These are phyloP conservation scores for Candida wancherniae DNA, from an alignment of 805 yeast species.

Conservation along the genomic window DNA sequence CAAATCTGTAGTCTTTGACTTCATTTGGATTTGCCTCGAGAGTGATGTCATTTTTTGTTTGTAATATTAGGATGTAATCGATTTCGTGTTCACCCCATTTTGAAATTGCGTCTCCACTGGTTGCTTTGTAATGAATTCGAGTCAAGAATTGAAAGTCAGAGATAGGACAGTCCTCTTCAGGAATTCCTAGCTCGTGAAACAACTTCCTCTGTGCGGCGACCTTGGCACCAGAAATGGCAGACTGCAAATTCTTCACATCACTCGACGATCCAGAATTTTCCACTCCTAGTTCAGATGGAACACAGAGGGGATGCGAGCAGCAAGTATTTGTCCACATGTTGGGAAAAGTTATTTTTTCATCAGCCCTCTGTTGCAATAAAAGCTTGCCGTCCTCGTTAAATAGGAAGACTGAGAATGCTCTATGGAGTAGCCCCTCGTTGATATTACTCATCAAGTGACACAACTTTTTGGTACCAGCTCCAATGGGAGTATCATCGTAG, in stretches of 20 bases:
- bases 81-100: slow-evolving; percentile 98
- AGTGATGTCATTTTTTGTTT: slow-evolving; percentile 44
- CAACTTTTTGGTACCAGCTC: slow-evolving; percentile 89
- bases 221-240: slow-evolving; percentile 73
- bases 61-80: slow-evolving; percentile 84
- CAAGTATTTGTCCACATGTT: slow-evolving; percentile 98
- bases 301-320: slow-evolving; percentile 94
- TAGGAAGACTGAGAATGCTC: slow-evolving; percentile 94
- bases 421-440: slow-evolving; percentile 78
- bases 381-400: slow-evolving; percentile 75
- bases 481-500: slow-evolving; percentile 79
- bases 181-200: slow-evolving; percentile 89
- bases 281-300: slow-evolving; percentile 71
- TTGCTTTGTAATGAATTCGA: slow-evolving; percentile 90
- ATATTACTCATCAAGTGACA: slow-evolving; percentile 88
- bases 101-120: slow-evolving; percentile 52
- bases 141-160: slow-evolving; percentile 78
- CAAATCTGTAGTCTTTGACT: slow-evolving; percentile 77
- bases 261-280: slow-evolving; percentile 9
- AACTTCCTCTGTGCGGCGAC: slow-evolving; percentile 89
- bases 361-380: slow-evolving; percentile 90
- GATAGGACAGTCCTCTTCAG: slow-evolving; percentile 51
- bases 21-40: slow-evolving; percentile 69
- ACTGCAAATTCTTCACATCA: slow-evolving; percentile 36
- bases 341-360: slow-evolving; percentile 94